These are phyloP conservation scores for Starmerella riodocensis DNA, from an alignment of 805 yeast species.

Conservation along the genomic window DNA sequence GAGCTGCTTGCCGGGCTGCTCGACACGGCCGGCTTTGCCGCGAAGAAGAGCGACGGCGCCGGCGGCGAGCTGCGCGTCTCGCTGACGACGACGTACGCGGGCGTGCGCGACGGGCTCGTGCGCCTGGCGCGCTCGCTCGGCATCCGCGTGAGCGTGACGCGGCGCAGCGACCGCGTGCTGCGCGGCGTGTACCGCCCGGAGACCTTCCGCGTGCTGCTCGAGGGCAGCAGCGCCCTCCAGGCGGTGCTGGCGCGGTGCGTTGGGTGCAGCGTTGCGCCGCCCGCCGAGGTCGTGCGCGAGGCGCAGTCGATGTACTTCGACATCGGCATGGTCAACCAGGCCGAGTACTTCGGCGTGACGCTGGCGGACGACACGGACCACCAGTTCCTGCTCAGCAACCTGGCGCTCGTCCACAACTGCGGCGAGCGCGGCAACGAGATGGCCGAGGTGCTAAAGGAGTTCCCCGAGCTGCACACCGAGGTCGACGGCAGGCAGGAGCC, in stretches of 20 bases:
- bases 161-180: slow-evolving; percentile 22
- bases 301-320: slow-evolving; percentile 26
- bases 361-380: slow-evolving; percentile 32
- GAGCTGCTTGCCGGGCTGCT: slow-evolving; percentile 34
- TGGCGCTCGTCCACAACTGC: slow-evolving; percentile 30
- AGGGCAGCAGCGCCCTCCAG: neutral
- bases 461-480: slow-evolving; percentile 93
- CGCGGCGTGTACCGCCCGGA: slow-evolving; percentile 15
- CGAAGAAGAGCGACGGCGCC: slow-evolving; percentile 26
- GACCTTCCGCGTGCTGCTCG: neutral
- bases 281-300: neutral
- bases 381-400: slow-evolving; percentile 32
- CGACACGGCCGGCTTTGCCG: slow-evolving; percentile 27
- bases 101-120: slow-evolving; percentile 27
- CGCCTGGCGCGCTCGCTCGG: slow-evolving; percentile 35
- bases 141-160: slow-evolving; percentile 28
- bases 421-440: slow-evolving; percentile 98
- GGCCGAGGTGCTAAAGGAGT: slow-evolving; percentile 99
- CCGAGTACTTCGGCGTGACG: slow-evolving; percentile 35
- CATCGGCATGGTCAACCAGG: slow-evolving; percentile 24
- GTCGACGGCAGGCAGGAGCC: slow-evolving; percentile 90
- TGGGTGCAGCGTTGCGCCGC: neutral
- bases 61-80: slow-evolving; percentile 15
- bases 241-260: neutral
- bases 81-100: neutral